A percentile compares a stretch with the other conserved stretches of the same genome.
phyloP scores from a whole-genome alignment of 768 basidiomycete genomes.

The Mycena floridula region DNA sequence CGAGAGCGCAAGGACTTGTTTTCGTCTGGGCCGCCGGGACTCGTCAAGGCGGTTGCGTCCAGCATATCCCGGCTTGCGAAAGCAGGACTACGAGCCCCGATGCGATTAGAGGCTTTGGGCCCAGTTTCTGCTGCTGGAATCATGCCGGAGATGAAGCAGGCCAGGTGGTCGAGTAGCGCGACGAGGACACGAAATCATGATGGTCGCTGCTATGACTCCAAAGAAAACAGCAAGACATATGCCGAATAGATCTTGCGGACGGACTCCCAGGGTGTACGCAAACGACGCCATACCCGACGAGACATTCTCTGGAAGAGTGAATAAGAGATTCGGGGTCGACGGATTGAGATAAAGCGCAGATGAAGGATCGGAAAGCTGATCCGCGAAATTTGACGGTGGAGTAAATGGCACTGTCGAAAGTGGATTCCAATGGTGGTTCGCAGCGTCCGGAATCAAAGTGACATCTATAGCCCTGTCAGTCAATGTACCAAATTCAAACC shows the following conservation, averaged over 20 bases:
- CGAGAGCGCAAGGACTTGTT: slow-evolving; percentile 40
- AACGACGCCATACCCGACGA: slow-evolving; percentile 76
- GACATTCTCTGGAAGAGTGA: slow-evolving; percentile 56
- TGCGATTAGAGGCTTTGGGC: slow-evolving; percentile 12
- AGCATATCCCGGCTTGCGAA: slow-evolving; percentile 47
- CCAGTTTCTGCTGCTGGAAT: slow-evolving; percentile 3
- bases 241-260: slow-evolving; percentile 75
- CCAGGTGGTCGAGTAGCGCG: slow-evolving; percentile 64
- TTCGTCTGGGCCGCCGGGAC: slow-evolving; percentile 42
- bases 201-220: slow-evolving; percentile 65
- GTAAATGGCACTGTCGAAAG: slow-evolving; percentile 48
- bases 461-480: slow-evolving; percentile 47
- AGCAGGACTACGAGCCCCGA: slow-evolving; percentile 31
- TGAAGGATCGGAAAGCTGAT: slow-evolving; percentile 61
- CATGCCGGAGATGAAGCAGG: slow-evolving; percentile 27
- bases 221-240: slow-evolving; percentile 83
- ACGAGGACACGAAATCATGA: slow-evolving; percentile 60
- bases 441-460: slow-evolving; percentile 50
- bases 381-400: slow-evolving; percentile 65
- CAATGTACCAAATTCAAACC: slow-evolving; percentile 7
- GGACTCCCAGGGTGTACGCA: slow-evolving; percentile 78
- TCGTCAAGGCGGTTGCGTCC: slow-evolving; percentile 21
- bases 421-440: slow-evolving; percentile 60
- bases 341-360: slow-evolving; percentile 79
- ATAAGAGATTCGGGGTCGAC: slow-evolving; percentile 63